Percentiles rank a stretch among this genome's conserved stretches.
Conservation (phyloP, 2,329 filamentous ascomycete genomes). For the Aspergillus thermomutatus region DNA sequence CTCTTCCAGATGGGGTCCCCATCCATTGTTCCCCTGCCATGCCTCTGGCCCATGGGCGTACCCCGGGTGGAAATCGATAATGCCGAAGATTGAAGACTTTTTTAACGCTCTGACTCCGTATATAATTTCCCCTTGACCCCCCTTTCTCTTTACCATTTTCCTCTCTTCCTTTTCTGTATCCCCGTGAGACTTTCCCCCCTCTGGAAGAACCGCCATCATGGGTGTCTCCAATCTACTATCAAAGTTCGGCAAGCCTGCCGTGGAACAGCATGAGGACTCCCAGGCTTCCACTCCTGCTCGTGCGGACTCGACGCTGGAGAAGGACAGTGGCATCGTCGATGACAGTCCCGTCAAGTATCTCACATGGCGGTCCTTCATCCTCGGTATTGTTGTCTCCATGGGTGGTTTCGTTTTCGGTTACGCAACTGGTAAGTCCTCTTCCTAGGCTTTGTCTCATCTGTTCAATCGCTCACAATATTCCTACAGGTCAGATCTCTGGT, state of each 20-base stretch:
- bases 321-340: constrained; percentile 32
- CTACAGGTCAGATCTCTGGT: constrained; percentile 43
- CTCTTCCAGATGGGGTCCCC: not conserved
- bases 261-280: constrained; percentile 30
- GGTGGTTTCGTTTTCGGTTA: constrained; percentile 49
- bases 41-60: not conserved
- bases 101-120: not conserved
- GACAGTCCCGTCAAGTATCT: constrained; percentile 43
- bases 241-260: constrained; percentile 27
- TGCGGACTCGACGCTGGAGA: constrained; percentile 31
- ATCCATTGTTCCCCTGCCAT: not conserved
- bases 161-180: not conserved
- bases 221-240: constrained; percentile 27
- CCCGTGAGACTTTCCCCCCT: not conserved
- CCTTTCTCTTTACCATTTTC: constrained; percentile 2
- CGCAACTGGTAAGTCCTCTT: constrained; percentile 34
- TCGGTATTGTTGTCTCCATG: constrained; percentile 47
- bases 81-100: not conserved
- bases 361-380: constrained; percentile 42
- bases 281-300: constrained; percentile 32
- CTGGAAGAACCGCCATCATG: constrained; percentile 19
- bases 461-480: constrained; percentile 4
- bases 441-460: not conserved
- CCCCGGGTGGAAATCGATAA: not conserved
- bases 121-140: not conserved